Percentiles rank a stretch among this genome's conserved stretches.
Evolutionary conservation across 352 stramenopile genomes (phyloP).

Genomic region (Pythium rhizo-oryzae): DNA sequence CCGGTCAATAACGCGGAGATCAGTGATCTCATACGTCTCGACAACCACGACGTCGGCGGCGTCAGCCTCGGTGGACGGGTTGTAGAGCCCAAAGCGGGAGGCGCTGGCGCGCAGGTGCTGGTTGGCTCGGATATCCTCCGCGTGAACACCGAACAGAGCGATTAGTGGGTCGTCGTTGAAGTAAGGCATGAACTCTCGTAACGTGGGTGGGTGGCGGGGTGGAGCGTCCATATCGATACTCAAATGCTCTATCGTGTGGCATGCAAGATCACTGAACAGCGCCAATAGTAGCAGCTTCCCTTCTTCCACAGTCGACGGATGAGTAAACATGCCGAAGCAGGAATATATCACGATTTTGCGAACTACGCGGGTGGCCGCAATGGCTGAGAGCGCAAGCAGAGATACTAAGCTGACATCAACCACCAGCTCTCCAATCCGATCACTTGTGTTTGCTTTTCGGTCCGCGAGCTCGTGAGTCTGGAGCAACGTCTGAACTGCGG

Average conservation of each 20-base stretch:
- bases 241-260: not conserved
- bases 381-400: not conserved
- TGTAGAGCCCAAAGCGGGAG: not conserved
- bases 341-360: not conserved
- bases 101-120: not conserved
- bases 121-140: not conserved
- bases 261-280: not conserved
- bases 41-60: not conserved
- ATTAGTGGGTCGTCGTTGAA: too few relatives aligned
- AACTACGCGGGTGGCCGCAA: not conserved
- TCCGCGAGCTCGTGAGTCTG: not conserved
- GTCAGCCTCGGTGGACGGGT: not conserved
- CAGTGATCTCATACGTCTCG: not conserved
- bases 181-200: too few relatives aligned
- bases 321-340: too few relatives aligned
- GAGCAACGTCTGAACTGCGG: not conserved
- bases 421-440: too few relatives aligned
- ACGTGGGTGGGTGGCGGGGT: too few relatives aligned
- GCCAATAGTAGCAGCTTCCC: not conserved
- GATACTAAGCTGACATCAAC: too few relatives aligned
- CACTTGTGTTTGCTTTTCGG: too few relatives aligned
- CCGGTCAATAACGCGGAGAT: not conserved
- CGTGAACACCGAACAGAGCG: too few relatives aligned
- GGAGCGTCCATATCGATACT: too few relatives aligned
- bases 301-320: not conserved